Evolutionary conservation across 257 asterid genomes (phyloP), one percentile per base, ranked within the genome.

Genomic region (Phtheirospermum japonicum): DNA sequence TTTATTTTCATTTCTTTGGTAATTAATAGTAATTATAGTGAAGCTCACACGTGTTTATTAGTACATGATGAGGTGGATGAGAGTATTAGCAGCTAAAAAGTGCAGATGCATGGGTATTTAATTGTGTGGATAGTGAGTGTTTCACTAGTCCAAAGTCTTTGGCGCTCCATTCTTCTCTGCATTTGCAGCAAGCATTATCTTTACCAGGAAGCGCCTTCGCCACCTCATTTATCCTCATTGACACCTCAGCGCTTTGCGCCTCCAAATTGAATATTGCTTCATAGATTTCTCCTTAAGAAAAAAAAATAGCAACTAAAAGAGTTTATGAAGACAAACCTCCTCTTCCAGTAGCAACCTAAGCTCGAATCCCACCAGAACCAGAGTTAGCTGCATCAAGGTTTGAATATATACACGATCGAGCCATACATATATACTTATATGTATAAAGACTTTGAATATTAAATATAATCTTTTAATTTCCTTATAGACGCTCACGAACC

Each of bases 131-230:
- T 19, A 89, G 14, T 0, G 81, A 50, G 4, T 72, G 81, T 61
- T 60, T 72, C 26, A 85, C 63, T 20, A 71, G 71, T 63, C 92
- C 94, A 66, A 73, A 82, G 68, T 79, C 80, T 71, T 72, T 79
- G 46, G 80, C 86, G 33, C 85, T 83, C 97, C 96, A 92, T 63
- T 83, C 80, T 79, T 92, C 99, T 56, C 67, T 77, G 75, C 83
- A 69, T 26, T 62, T 42, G 81, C 97, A 92, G 0, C 69, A 73
- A 10, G 2, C 7, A 9, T 59, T n/a, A 0, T 64, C 64, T 43
- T 69, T 70, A 43, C 79, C 71, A 4, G 80, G 94, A 53, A 89
- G 62, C 12, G 76, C 82, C 77, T 73, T 79, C 4, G 28, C 70
- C 73, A 89, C 60, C 51, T 87, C 95, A 0, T 71, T 55, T 45